A percentile compares a stretch with the other conserved stretches of the same genome.
These are phyloP conservation scores for Umbilicus rupestris DNA, from an alignment of 164 flowering plant genomes.

Conservation along the genomic window DNA sequence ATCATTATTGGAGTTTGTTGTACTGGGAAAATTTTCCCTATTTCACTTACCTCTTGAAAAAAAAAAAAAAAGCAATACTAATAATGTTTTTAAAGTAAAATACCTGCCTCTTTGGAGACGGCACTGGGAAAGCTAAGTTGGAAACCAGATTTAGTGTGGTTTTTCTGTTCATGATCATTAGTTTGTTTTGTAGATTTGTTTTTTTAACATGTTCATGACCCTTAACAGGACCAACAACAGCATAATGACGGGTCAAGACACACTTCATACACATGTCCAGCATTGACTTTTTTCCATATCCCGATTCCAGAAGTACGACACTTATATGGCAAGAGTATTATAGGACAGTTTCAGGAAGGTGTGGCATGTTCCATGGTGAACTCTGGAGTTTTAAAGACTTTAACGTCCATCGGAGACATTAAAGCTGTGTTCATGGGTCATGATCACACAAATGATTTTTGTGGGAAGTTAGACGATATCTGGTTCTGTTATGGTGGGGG, in stretches of 20 bases:
- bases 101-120: too few relatives aligned
- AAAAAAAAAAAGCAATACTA: too few relatives aligned
- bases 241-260: conserved; percentile 9
- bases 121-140: too few relatives aligned
- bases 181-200: too few relatives aligned
- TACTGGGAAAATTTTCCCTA: too few relatives aligned
- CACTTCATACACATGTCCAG: conserved; percentile 18
- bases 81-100: too few relatives aligned
- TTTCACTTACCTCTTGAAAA: too few relatives aligned
- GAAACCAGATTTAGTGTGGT: too few relatives aligned
- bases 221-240: conserved; percentile 41
- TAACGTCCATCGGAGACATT: conserved; percentile 53
- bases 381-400: conserved; percentile 59
- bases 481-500: conserved; percentile 95
- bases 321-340: conserved; percentile 30
- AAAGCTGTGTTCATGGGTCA: conserved; percentile 86
- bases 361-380: conserved; percentile 64
- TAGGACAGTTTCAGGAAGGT: conserved; percentile 60
- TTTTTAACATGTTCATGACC: conserved; percentile 44
- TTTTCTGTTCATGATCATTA: too few relatives aligned
- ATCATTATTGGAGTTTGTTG: too few relatives aligned
- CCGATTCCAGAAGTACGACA: conserved; percentile 77
- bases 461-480: conserved; percentile 62
- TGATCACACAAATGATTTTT: conserved; percentile 84
- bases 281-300: conserved; percentile 77